Percentiles rank a stretch among this genome's conserved stretches.
Conservation (phyloP, 2,329 filamentous ascomycete species). For the Ophiostoma australiae region DNA sequence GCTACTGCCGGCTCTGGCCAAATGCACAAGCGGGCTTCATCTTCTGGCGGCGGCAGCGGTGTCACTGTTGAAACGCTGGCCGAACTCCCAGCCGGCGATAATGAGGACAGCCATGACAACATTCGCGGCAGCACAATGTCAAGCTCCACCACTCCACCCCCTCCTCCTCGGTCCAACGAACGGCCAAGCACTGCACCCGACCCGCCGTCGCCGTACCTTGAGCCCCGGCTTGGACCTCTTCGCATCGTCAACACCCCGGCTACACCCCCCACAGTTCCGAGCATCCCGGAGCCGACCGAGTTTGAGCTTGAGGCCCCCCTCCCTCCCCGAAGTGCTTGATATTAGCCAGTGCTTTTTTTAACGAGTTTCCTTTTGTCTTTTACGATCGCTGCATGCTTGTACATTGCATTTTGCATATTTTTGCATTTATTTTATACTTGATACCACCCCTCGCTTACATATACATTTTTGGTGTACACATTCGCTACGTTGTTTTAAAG, state of each 20-base stretch:
- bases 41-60: conserved; percentile 19
- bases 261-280: background rate
- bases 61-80: conserved; percentile 10
- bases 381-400: background rate
- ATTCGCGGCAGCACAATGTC: background rate
- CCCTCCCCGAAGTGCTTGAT: background rate
- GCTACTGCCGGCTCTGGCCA: background rate
- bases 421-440: background rate
- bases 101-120: background rate
- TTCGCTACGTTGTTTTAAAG: background rate
- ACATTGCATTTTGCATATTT: background rate
- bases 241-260: conserved; percentile 19
- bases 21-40: conserved; percentile 20
- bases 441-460: conserved; percentile 13
- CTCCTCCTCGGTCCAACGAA: background rate
- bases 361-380: conserved; percentile 15
- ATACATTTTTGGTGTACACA: conserved; percentile 8
- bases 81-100: background rate
- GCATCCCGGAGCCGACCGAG: background rate
- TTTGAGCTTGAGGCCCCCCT: background rate
- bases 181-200: conserved; percentile 4
- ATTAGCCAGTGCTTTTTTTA: background rate
- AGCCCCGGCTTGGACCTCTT: conserved; percentile 19
- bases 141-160: background rate
- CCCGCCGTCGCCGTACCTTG: conserved; percentile 14